These are phyloP conservation scores for Colletotrichum navitas DNA, from an alignment of 2,329 filamentous ascomycete genomes.

Conservation along the genomic window DNA sequence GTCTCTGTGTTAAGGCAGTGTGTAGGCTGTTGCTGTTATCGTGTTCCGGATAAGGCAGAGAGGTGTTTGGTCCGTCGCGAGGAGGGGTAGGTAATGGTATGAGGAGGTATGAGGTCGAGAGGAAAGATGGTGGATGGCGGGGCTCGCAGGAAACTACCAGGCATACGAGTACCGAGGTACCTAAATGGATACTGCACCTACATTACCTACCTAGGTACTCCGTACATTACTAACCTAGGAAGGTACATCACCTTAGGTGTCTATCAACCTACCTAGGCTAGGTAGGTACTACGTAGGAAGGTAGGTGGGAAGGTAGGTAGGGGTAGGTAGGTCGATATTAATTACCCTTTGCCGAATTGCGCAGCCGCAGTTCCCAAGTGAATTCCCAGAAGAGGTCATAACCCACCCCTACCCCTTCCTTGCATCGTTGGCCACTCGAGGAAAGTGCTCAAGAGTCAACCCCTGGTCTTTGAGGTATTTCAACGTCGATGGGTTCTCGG, in stretches of 20 bases:
- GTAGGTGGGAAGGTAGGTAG: no score
- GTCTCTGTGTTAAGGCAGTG: neutral
- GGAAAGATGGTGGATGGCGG: conserved; percentile 37
- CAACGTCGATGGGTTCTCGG: neutral
- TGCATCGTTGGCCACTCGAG: conserved; percentile 16
- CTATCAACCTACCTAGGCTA: neutral
- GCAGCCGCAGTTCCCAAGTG: neutral
- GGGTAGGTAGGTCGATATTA: no score
- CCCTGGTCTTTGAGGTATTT: conserved; percentile 20
- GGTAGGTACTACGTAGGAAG: no score
- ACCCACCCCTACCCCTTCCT: conserved; percentile 13
- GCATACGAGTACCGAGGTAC: neutral
- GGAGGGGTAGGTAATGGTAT: conserved; percentile 39
- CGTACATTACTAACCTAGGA: no score
- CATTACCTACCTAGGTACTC: no score
- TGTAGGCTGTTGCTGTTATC: neutral
- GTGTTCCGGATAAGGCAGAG: neutral
- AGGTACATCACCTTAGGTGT: neutral
- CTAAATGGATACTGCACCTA: neutral
- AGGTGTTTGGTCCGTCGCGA: conserved; percentile 14
- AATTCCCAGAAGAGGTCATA: no score
- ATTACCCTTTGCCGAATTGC: no score
- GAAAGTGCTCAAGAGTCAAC: conserved; percentile 14
- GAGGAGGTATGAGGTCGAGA: conserved; percentile 27
- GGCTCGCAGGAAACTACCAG: conserved; percentile 29